Conservation (phyloP, 305 asterid species). For the Rubia peregrina region DNA sequence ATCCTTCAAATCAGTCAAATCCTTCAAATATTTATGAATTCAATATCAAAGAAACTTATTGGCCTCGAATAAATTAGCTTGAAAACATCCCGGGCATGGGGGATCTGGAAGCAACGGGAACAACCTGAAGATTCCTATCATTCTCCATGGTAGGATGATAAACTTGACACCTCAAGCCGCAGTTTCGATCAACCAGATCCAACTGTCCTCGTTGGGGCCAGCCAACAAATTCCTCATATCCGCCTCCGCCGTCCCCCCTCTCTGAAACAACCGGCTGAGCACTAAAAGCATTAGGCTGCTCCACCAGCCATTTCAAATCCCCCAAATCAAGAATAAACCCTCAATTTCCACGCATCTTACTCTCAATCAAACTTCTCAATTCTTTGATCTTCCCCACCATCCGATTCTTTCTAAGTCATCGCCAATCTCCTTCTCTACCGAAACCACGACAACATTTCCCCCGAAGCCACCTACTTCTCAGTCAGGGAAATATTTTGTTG, state of each 20-base stretch:
- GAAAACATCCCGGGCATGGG: conserved; percentile 66
- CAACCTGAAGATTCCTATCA: conserved; percentile 92
- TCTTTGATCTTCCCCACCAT: conserved; percentile 48
- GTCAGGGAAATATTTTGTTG: neutral
- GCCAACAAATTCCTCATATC: conserved; percentile 49
- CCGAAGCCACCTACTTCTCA: conserved; percentile 26
- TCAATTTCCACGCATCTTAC: conserved; percentile 30
- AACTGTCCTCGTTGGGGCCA: conserved; percentile 32
- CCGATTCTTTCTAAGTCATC: conserved; percentile 19
- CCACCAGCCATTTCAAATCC: conserved; percentile 74
- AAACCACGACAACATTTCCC: conserved; percentile 41
- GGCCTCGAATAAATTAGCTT: conserved; percentile 35
- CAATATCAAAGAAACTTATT: no score
- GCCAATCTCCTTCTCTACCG: neutral
- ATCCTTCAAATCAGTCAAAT: no score
- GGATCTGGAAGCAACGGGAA: conserved; percentile 72
- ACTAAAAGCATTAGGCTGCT: conserved; percentile 41
- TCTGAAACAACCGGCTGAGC: conserved; percentile 41
- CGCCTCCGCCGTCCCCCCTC: conserved; percentile 45
- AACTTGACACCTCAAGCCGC: conserved; percentile 74
- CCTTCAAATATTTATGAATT: no score
- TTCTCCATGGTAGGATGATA: conserved; percentile 84
- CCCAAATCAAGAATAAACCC: conserved; percentile 44
- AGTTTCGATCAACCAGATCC: conserved; percentile 75
- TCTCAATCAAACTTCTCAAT: conserved; percentile 42